These are phyloP conservation scores for Gaertneriomyces semiglobifer DNA, from an alignment of 192 early-diverging fungal genomes.

Conservation along the genomic window DNA sequence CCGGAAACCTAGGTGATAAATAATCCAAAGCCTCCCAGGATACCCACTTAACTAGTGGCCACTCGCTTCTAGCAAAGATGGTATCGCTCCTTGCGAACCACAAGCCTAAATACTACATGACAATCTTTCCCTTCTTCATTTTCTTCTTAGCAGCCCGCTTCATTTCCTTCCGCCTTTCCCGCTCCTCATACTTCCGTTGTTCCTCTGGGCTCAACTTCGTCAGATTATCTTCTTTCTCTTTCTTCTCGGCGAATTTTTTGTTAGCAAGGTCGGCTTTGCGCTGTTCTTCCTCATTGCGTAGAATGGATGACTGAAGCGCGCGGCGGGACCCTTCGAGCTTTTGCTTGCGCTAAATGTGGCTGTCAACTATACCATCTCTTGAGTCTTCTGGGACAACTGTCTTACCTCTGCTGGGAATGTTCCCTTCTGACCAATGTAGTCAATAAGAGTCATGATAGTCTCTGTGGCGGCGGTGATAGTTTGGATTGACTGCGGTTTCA, in stretches of 20 bases:
- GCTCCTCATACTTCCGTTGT: conserved; percentile 83
- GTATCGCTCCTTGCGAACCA: too few relatives aligned
- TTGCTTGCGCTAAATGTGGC: too few relatives aligned
- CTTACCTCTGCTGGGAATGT: conserved; percentile 32
- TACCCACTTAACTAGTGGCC: too few relatives aligned
- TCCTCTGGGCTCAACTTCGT: conserved; percentile 70
- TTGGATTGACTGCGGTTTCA: conserved; percentile 1
- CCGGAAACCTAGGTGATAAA: too few relatives aligned
- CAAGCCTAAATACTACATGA: neutral
- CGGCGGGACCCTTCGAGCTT: too few relatives aligned
- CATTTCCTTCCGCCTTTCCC: conserved; percentile 66
- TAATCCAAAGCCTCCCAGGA: too few relatives aligned
- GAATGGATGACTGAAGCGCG: too few relatives aligned
- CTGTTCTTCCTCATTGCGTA: too few relatives aligned
- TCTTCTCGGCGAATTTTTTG: conserved; percentile 64
- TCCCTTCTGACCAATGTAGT: conserved; percentile 43
- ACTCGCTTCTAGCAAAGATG: too few relatives aligned
- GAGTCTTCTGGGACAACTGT: too few relatives aligned
- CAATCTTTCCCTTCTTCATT: conserved; percentile 53
- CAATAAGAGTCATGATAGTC: conserved; percentile 40
- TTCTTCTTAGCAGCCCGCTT: conserved; percentile 62
- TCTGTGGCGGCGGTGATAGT: conserved; percentile 13
- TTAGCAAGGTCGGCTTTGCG: conserved; percentile 50
- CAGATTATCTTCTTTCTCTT: conserved; percentile 60
- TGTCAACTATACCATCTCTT: too few relatives aligned